Evolutionary conservation across 345 rosid genomes (phyloP), one percentile per base, ranked within the genome.

Genomic region (Gossypium bickii): DNA sequence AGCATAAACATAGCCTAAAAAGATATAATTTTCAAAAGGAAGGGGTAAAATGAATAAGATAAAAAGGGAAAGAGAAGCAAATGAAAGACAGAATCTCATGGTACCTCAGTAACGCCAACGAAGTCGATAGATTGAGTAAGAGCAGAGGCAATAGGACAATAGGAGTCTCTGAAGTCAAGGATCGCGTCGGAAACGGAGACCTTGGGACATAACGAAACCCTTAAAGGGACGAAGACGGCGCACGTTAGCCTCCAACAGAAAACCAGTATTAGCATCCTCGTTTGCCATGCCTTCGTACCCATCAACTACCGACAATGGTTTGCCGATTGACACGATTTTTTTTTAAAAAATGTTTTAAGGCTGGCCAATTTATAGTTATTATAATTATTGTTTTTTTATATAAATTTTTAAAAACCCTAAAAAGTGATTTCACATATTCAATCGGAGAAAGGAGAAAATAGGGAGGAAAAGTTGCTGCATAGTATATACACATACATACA

Each of bases 81-180:
- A 52, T 2, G 10, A 48, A 71, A 49, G 18, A 49, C 67, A 27
- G 15, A 45, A n/a, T 3, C 8, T 13, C 3, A 16, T 70, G 27
- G 12, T 82, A 94, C 98, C 94, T 92, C 92, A 24, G 83, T 85
- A 71, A 90, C 88, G 10, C 86, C 84, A 69, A 80, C 67, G 61
- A 85, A 80, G 44, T 44, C 12, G 74, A 80, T 70, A 72, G 87
- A 86, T 43, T 76, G 81, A 60, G 55, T 47, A 43, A 52, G 18
- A 58, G 17, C 74, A 63, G 58, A 82, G 60, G 70, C 53, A 57
- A 78, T 52, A 47, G 48, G 76, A 76, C 89, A 92, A 74, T 44
- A 67, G 44, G 73, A 84, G 79, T 90, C 82, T 49, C 79, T 81
- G 80, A 87, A 83, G 74, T 83, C 82, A 52, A 88, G 81, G 87